A percentile compares a stretch with the other conserved stretches of the same genome.
Evolutionary conservation across 2,329 filamentous ascomycete genomes (phyloP).

Genomic region (Fusarium heterosporum): DNA sequence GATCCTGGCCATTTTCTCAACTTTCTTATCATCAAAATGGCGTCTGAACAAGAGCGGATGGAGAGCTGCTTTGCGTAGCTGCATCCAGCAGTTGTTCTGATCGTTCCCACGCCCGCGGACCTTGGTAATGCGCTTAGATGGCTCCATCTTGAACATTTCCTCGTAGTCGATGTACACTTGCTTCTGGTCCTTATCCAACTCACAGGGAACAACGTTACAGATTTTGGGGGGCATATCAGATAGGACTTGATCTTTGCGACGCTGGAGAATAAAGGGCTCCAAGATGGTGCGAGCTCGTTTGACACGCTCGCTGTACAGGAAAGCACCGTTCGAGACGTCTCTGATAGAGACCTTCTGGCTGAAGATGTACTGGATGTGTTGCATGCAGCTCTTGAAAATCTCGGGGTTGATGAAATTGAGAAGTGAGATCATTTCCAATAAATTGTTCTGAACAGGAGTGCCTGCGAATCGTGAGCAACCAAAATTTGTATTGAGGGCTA

Average conservation of each 20-base stretch:
- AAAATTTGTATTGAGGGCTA: not conserved
- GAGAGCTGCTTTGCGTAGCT: slow-evolving; percentile 90
- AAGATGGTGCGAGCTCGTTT: slow-evolving; percentile 89
- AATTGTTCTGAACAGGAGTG: slow-evolving; percentile 93
- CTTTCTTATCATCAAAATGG: slow-evolving; percentile 79
- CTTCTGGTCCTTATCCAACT: slow-evolving; percentile 78
- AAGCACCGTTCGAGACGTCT: slow-evolving; percentile 81
- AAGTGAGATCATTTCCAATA: slow-evolving; percentile 90
- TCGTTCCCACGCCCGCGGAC: slow-evolving; percentile 63
- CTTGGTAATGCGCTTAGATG: slow-evolving; percentile 64
- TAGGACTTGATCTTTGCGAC: slow-evolving; percentile 94
- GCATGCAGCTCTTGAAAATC: slow-evolving; percentile 80
- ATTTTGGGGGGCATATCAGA: slow-evolving; percentile 83
- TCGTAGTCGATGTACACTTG: slow-evolving; percentile 76
- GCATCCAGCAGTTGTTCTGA: slow-evolving; percentile 83
- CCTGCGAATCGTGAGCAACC: slow-evolving; percentile 65
- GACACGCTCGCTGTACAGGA: slow-evolving; percentile 89
- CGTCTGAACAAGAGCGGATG: slow-evolving; percentile 90
- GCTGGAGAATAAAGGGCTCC: slow-evolving; percentile 92
- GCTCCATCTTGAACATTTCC: slow-evolving; percentile 72
- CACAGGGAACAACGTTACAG: slow-evolving; percentile 81
- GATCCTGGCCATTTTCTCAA: slow-evolving; percentile 81
- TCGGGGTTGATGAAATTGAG: slow-evolving; percentile 93
- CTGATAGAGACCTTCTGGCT: slow-evolving; percentile 89
- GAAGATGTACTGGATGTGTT: slow-evolving; percentile 88